Evolutionary conservation across 2,329 filamentous ascomycete genomes (phyloP).

Genomic region (Plenodomus lindquistii): DNA sequence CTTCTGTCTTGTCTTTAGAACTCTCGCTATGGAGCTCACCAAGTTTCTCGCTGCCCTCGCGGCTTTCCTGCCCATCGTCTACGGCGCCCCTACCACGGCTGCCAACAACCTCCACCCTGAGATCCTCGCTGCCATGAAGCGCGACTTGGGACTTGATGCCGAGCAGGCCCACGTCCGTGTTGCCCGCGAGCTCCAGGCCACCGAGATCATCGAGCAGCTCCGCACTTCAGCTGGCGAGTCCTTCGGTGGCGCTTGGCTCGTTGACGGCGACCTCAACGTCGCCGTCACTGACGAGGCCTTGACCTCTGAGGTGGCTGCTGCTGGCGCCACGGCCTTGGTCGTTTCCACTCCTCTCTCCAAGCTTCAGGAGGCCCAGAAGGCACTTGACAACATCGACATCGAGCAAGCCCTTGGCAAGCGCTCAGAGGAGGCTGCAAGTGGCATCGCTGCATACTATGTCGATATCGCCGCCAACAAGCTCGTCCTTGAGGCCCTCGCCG

Average conservation of each 20-base stretch:
- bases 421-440: constrained; percentile 18
- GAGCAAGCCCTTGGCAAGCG: constrained; percentile 23
- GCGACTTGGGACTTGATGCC: constrained; percentile 47
- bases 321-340: constrained; percentile 43
- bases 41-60: constrained; percentile 47
- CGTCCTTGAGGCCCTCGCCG: constrained; percentile 44
- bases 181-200: constrained; percentile 43
- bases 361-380: constrained; percentile 44
- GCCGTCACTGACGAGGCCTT: constrained; percentile 45
- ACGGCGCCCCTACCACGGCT: constrained; percentile 45
- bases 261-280: constrained; percentile 45
- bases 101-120: constrained; percentile 46
- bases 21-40: constrained; percentile 44
- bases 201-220: constrained; percentile 46
- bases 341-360: constrained; percentile 43
- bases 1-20: constrained; percentile 26
- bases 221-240: constrained; percentile 36
- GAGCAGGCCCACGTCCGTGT: constrained; percentile 47
- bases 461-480: constrained; percentile 49
- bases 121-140: constrained; percentile 51
- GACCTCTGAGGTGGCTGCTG: constrained; percentile 41
- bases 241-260: constrained; percentile 48
- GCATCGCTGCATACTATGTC: constrained; percentile 48
- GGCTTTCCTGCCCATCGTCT: constrained; percentile 46
- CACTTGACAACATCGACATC: constrained; percentile 45